Percentiles rank a stretch among this genome's conserved stretches.
Conservation (phyloP, 2,329 filamentous ascomycete genomes). For the Juglanconis juglandina region DNA sequence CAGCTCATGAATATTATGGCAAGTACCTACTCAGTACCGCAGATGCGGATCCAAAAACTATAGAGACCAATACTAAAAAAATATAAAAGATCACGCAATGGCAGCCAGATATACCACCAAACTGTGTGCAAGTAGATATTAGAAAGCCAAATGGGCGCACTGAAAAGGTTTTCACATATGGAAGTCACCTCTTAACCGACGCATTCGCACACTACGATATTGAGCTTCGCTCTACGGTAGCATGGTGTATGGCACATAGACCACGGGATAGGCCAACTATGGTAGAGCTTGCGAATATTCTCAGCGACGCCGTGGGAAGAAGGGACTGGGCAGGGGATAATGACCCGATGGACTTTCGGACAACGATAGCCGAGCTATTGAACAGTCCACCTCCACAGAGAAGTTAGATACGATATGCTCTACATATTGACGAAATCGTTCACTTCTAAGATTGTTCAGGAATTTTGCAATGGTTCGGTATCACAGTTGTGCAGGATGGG, state of each 20-base stretch:
- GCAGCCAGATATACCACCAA: neutral
- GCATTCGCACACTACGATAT: neutral
- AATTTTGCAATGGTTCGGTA: no score
- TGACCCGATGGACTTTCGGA: no score
- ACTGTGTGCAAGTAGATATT: neutral
- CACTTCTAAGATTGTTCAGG: no score
- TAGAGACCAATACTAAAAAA: no score
- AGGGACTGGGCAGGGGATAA: no score
- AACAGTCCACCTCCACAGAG: no score
- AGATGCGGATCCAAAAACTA: no score
- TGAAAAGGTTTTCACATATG: neutral
- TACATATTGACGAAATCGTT: no score
- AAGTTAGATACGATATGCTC: no score
- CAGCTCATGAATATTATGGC: conserved; percentile 6
- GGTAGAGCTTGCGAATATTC: neutral
- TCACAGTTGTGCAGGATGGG: no score
- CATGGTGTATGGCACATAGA: conserved; percentile 2
- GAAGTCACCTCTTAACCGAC: neutral
- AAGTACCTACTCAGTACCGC: neutral
- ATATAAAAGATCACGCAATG: neutral
- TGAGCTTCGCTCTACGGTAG: neutral
- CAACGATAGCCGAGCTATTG: no score
- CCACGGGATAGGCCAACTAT: neutral
- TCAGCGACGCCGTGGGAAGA: neutral
- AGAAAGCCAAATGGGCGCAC: neutral